Base-by-base conservation (phyloP, 805 yeast species). In the Teunomyces barrocoloradensis region DNA sequence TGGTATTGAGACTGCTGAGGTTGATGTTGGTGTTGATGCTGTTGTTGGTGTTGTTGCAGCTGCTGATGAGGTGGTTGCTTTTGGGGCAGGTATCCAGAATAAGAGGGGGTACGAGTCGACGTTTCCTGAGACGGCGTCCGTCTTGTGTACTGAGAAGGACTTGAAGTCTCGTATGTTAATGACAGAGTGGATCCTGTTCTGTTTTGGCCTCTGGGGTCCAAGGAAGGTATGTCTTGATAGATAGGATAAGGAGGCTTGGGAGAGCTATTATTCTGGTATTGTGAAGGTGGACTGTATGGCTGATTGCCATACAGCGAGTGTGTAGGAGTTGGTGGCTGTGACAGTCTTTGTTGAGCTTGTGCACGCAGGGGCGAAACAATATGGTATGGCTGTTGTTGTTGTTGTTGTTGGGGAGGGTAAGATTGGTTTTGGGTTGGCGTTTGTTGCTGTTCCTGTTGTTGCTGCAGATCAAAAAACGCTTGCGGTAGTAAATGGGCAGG, bases 401-500 rank as follows among this genome's bases (percentile, higher is more conserved):
- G 36, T 18, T 27, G 43, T 15, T 27, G 29, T 23, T 40, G 32
- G n/a, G 43, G 27, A 11, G 32, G 23, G 25, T 37, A 37, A 6
- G 40, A 27, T 20, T 21, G 40, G 28, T 23, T 37, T 4, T 12
- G 17, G 6, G 29, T 3, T 12, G 40, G 6, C 23, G 40, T 15
- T 38, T 15, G 47, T 23, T 44, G 47, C 18, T 25, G n/a, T 7
- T 18, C 21, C 18, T 37, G 40, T 6, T 38, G 37, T 23, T 27
- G 47, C 2, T 38, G 47, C 17, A 25, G 40, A 11, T 44, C 51
- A 30, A 48, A 39, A 25, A 45, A 52, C 6, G 51, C 51, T 45
- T 32, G 57, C 6, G 58, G 58, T 23, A 54, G 41, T 40, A 54
- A 50, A 41, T 54, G 58, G 15, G 52, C 54, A 12, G 58, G 58